A percentile compares a stretch with the other conserved stretches of the same genome.
Conservation (phyloP, 805 yeast species). For the Priceomyces castillae region DNA sequence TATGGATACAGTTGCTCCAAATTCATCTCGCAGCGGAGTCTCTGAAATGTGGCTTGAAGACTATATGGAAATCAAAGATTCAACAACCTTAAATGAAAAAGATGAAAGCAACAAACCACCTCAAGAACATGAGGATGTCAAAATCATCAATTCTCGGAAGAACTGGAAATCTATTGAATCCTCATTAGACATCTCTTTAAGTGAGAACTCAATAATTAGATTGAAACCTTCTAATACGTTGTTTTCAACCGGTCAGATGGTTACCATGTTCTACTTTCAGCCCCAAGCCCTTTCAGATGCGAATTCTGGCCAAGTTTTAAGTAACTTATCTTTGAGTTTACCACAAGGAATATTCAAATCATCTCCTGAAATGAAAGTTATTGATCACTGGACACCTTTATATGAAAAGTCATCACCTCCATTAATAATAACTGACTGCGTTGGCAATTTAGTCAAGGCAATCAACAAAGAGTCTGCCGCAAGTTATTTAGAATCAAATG, state of each 20-base stretch:
- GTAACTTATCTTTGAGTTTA: slow-evolving; percentile 23
- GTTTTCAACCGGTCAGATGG: slow-evolving; percentile 32
- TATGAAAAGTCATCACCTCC: slow-evolving; percentile 19
- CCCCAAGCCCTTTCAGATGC: slow-evolving; percentile 10
- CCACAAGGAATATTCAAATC: slow-evolving; percentile 15
- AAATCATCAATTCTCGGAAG: slow-evolving; percentile 30
- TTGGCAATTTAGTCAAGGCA: slow-evolving; percentile 58
- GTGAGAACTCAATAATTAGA: slow-evolving; percentile 12
- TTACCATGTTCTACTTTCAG: slow-evolving; percentile 36
- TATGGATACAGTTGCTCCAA: slow-evolving; percentile 35
- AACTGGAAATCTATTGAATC: slow-evolving; percentile 38
- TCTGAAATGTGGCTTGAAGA: slow-evolving; percentile 39
- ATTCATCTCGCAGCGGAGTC: slow-evolving; percentile 32
- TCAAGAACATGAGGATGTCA: slow-evolving; percentile 34
- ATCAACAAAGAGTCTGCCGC: slow-evolving; percentile 59
- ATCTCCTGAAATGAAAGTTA: slow-evolving; percentile 2
- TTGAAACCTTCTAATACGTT: slow-evolving; percentile 39
- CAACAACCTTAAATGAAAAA: slow-evolving; percentile 20
- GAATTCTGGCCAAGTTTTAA: slow-evolving; percentile 28
- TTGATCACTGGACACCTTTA: slow-evolving; percentile 37
- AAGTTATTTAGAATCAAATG: slow-evolving; percentile 47
- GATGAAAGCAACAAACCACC: slow-evolving; percentile 23
- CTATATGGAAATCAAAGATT: slow-evolving; percentile 15
- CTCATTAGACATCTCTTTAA: slow-evolving; percentile 19
- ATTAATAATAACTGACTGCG: slow-evolving; percentile 45